phyloP scores from a whole-genome alignment of 257 asterid genomes.

The Mitragyna speciosa region DNA sequence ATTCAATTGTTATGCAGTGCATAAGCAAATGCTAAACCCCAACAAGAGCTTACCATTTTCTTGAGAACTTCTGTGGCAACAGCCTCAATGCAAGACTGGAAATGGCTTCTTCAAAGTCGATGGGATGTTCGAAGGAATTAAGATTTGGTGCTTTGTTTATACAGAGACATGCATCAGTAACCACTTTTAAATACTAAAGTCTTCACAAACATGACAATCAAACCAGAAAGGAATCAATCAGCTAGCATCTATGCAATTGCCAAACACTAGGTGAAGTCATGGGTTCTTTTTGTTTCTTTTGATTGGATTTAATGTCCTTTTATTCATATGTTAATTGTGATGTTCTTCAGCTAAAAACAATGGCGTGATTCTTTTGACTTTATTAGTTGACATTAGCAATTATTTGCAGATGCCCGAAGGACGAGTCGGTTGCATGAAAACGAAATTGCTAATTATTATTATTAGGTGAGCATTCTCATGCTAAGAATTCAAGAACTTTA shows the following conservation, averaged over 20 bases:
- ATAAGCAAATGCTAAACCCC: neutral
- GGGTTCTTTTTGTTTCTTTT: slow-evolving; percentile 30
- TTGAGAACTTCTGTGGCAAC: neutral
- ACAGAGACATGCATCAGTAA: slow-evolving; percentile 6
- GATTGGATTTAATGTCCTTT: slow-evolving; percentile 8
- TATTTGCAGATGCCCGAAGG: neutral
- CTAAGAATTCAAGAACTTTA: neutral
- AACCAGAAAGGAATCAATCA: slow-evolving; percentile 30
- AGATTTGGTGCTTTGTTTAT: slow-evolving; percentile 9
- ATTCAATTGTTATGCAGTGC: neutral
- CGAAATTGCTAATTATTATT: too few relatives aligned
- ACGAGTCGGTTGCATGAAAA: neutral
- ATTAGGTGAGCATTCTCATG: neutral
- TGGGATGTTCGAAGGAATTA: slow-evolving; percentile 6
- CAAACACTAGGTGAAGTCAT: neutral
- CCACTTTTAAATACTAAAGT: neutral
- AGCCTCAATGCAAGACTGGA: neutral
- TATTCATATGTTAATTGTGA: neutral
- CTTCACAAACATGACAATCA: slow-evolving; percentile 12
- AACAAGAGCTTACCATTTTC: slow-evolving; percentile 25
- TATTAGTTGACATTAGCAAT: slow-evolving; percentile 10
- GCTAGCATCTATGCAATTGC: slow-evolving; percentile 18
- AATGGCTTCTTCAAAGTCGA: slow-evolving; percentile 5
- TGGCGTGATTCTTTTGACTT: slow-evolving; percentile 11
- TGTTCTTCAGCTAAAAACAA: neutral